Conservation (phyloP, 768 basidiomycete species). For the Mycena filopes region DNA sequence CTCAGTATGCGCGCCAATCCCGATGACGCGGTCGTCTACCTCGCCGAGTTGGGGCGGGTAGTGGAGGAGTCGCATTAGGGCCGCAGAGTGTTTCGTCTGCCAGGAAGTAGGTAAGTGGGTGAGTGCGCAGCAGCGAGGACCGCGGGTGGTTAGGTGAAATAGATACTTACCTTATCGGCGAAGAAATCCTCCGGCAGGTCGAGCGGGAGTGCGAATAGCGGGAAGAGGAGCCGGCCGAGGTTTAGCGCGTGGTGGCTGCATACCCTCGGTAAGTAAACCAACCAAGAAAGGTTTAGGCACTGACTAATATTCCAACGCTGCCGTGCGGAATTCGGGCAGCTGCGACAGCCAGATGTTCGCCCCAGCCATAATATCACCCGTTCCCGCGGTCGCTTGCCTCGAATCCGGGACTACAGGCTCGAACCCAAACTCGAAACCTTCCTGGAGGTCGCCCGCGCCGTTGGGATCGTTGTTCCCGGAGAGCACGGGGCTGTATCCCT, state of each 20-base stretch:
- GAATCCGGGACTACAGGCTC: too few relatives aligned
- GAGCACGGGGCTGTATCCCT: slow-evolving; percentile 78
- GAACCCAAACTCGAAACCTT: slow-evolving; percentile 90
- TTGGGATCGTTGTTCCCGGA: slow-evolving; percentile 81
- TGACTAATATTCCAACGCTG: slow-evolving; percentile 78
- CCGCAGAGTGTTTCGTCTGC: slow-evolving; percentile 70
- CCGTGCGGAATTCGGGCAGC: slow-evolving; percentile 67
- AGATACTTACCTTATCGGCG: slow-evolving; percentile 71
- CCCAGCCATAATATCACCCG: slow-evolving; percentile 71
- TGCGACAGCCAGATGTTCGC: slow-evolving; percentile 84
- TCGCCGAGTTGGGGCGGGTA: slow-evolving; percentile 79
- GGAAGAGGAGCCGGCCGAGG: slow-evolving; percentile 62
- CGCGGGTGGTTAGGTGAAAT: too few relatives aligned
- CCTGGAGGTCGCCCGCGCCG: slow-evolving; percentile 88
- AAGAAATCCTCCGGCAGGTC: slow-evolving; percentile 71
- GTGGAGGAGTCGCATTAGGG: slow-evolving; percentile 73
- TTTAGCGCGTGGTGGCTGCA: slow-evolving; percentile 48
- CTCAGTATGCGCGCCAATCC: slow-evolving; percentile 88
- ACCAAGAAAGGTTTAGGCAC: slow-evolving; percentile 40
- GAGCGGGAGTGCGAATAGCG: slow-evolving; percentile 76
- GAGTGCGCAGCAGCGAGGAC: too few relatives aligned
- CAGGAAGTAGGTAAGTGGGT: too few relatives aligned
- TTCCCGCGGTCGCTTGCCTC: slow-evolving; percentile 41
- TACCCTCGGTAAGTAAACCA: too few relatives aligned
- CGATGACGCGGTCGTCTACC: slow-evolving; percentile 75